Percentiles rank a stretch among this genome's conserved stretches.
Evolutionary conservation across 2,329 filamentous ascomycete genomes (phyloP).

Genomic region (Botrytis fragariae): DNA sequence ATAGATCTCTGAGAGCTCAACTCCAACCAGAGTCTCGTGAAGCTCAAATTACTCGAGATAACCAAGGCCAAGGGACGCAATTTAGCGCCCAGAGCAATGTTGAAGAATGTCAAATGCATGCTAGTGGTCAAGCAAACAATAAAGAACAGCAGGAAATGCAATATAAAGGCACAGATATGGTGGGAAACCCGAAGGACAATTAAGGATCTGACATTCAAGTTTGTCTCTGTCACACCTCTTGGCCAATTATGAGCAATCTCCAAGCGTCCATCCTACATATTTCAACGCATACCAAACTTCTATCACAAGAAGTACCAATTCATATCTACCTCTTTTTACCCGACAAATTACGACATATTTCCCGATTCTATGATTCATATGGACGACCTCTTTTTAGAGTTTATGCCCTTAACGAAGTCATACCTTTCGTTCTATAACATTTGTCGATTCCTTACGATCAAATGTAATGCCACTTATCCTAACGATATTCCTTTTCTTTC

Average conservation of each 20-base stretch:
- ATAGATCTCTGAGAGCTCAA: constrained; percentile 2
- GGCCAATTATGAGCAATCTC: neutral
- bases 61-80: constrained; percentile 1
- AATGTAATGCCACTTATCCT: neutral
- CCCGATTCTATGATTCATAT: neutral
- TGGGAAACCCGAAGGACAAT: neutral
- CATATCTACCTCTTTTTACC: neutral
- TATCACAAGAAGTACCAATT: neutral
- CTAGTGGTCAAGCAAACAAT: neutral
- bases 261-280: neutral
- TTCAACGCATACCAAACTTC: neutral
- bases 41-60: neutral
- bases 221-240: neutral
- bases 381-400: constrained; percentile 8
- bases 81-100: neutral
- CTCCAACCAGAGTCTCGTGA: constrained; percentile 3
- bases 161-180: constrained; percentile 8
- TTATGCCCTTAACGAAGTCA: constrained; percentile 7
- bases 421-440: neutral
- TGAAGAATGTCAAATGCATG: constrained; percentile 11
- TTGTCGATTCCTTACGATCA: neutral
- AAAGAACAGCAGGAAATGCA: constrained; percentile 13
- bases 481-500: neutral
- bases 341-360: neutral
- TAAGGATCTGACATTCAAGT: neutral